Conservation (phyloP, 2,329 filamentous ascomycete genomes). For the Elsinoe arachidis region DNA sequence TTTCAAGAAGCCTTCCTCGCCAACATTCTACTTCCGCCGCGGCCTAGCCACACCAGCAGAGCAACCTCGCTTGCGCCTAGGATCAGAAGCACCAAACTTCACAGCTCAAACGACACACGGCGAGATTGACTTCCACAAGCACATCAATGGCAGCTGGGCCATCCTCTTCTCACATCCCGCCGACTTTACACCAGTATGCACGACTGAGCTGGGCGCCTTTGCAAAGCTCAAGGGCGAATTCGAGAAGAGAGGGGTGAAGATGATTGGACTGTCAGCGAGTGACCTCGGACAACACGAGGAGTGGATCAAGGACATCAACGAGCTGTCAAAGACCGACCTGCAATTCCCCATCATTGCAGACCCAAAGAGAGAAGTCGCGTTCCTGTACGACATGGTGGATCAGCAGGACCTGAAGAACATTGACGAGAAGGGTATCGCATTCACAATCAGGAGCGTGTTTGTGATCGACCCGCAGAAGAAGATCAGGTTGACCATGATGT, state of each 20-base stretch:
- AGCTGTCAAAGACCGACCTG: constrained; percentile 36
- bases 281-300: constrained; percentile 71
- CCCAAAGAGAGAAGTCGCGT: constrained; percentile 40
- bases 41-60: constrained; percentile 29
- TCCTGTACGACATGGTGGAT: constrained; percentile 41
- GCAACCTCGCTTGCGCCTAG: constrained; percentile 36
- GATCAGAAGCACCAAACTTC: constrained; percentile 66
- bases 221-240: constrained; percentile 85
- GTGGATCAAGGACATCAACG: constrained; percentile 74
- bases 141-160: constrained; percentile 69
- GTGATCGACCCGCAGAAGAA: constrained; percentile 91
- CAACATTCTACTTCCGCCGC: constrained; percentile 30
- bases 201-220: constrained; percentile 88
- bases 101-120: constrained; percentile 67
- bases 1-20: constrained; percentile 21
- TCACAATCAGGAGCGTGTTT: constrained; percentile 92
- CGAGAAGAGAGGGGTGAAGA: constrained; percentile 75
- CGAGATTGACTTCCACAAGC: constrained; percentile 74
- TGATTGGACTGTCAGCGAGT: constrained; percentile 81
- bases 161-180: constrained; percentile 77
- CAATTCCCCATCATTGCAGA: constrained; percentile 44
- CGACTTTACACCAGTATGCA: constrained; percentile 93
- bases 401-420: constrained; percentile 29
- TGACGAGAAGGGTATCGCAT: constrained; percentile 52
- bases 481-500: constrained; percentile 84